phyloP scores from a whole-genome alignment of 2,329 filamentous ascomycete species.

The Huntiella savannae region DNA sequence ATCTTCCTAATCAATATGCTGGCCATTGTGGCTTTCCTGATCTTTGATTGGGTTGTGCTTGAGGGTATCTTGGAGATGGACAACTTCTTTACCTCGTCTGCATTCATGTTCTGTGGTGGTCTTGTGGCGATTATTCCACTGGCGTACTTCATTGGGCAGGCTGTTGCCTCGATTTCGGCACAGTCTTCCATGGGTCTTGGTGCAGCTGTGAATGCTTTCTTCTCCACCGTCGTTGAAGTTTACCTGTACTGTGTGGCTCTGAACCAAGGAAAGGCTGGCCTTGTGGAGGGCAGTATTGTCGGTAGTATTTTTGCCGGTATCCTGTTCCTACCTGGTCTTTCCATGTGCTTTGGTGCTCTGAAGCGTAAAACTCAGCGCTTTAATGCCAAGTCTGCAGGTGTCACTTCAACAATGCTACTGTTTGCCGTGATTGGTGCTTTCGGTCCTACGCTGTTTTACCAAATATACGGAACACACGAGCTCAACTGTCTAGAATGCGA shows the following conservation, averaged over 20 bases:
- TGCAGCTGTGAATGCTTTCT: slow-evolving; percentile 93
- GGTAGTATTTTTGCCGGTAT: slow-evolving; percentile 97
- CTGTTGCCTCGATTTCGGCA: slow-evolving; percentile 92
- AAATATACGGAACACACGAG: slow-evolving; percentile 95
- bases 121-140: slow-evolving; percentile 86
- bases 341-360: slow-evolving; percentile 96
- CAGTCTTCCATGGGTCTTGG: slow-evolving; percentile 97
- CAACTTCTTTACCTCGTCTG: slow-evolving; percentile 58
- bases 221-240: slow-evolving; percentile 92
- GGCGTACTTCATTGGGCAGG: slow-evolving; percentile 96
- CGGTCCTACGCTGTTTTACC: slow-evolving; percentile 89
- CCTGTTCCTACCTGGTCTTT: slow-evolving; percentile 79
- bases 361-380: slow-evolving; percentile 97
- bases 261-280: slow-evolving; percentile 72
- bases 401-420: slow-evolving; percentile 92
- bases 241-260: slow-evolving; percentile 93
- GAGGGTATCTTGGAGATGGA: slow-evolving; percentile 48
- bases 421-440: slow-evolving; percentile 94
- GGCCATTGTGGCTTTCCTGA: slow-evolving; percentile 80
- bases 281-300: slow-evolving; percentile 93
- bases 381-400: slow-evolving; percentile 88
- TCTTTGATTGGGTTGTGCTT: slow-evolving; percentile 78
- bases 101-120: slow-evolving; percentile 68
- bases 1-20: slow-evolving; percentile 98
- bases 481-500: slow-evolving; percentile 59